Evolutionary conservation across 371 early-diverging fungal species (phyloP), one percentile per base, ranked within the genome.

Genomic region (Entomophthora muscae): DNA sequence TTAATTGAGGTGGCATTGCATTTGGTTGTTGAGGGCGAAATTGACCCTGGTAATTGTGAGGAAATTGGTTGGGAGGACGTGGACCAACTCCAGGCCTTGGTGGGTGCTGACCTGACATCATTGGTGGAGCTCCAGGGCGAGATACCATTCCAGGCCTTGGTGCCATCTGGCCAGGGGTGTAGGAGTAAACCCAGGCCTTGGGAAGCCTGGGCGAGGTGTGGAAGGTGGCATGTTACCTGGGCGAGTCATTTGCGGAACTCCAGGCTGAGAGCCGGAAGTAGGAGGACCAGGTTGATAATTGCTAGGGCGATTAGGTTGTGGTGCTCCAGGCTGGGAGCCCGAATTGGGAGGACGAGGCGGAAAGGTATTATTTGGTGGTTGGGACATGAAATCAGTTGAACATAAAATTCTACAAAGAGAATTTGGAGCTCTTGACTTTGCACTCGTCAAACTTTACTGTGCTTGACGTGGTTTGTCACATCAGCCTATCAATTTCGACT

Each of bases 1-100:
- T 54, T 1, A 53, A 57, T 57, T 30, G 53, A 55, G 61, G 55
- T 31, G 30, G 53, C 29, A 23, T n/a, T n/a, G 52, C 63, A 23
- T 30, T 21, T 63, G 24, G 27, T 32, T 26, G 17, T 32, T 61
- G 56, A 32, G 64, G 56, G 22, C 31, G 64, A 53, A 32, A 54
- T 56, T 23, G 30, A 54, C 26, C 26, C 1, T 59, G 33, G 28
- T 24, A 29, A 32, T 30, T 5, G 3, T 60, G 60, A 32, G 61
- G 52, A 52, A 32, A 27, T 26, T 52, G 42, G 24, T 42, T 61
- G 1, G 42, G 61, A 17, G 42, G 42, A 5, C 42, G 5, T 10
- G 42, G 42, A 42, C 42, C 42, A 42, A 42, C 5, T 10, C 42
- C 42, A 17, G 42, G 42, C 42, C 42, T 42, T 42, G 42, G 42